Base-by-base conservation (phyloP, 2,329 filamentous ascomycete genomes). In the Aspergillus sp. region DNA sequence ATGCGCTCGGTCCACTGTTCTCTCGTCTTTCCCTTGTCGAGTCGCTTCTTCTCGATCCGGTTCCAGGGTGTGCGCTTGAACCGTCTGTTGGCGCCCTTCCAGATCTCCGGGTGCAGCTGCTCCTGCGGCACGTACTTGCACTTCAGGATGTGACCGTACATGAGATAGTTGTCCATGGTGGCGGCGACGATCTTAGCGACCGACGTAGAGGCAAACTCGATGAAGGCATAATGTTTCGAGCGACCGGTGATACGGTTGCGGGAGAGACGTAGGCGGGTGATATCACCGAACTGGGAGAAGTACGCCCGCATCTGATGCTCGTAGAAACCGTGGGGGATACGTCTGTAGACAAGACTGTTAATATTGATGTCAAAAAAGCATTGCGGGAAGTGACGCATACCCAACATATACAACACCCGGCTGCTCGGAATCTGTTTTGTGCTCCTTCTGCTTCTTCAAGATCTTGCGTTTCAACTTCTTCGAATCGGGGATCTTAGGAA, bases 91-190 rank as follows among this genome's bases (percentile, higher is more conserved):
- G 91, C 90, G 35, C 91, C 91, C 76, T 94, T 91, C 84, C 91
- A 97, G 49, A 96, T 77, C 56, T 90, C 81, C 20, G 85, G 81
- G 69, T 95, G 90, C 41, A 96, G 78, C 67, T 92, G 85, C 55
- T 89, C 89, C 52, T 84, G 77, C 3, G 89, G 84, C 3, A 96
- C 82, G 20, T 85, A 77, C 68, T 90, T 89, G 73, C 92, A 93
- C 73, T 95, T 93, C 62, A 99, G 79, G 56, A 97, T 88, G 70
- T 96, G 93, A 5, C 90, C 90, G 71, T 96, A 97, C 67, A 99
- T 82, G 36, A 97, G 84, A 74, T 99, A 99, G 75, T 92, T 95
- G 79, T 96, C 85, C 94, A 99, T 99, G 19, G 94, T 96, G 76
- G 91, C 89, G 46, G 90, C 87, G 26, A 95, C 93, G 62, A 97